phyloP scores from a whole-genome alignment of 345 rosid genomes.

The Salix koriyanagi region DNA sequence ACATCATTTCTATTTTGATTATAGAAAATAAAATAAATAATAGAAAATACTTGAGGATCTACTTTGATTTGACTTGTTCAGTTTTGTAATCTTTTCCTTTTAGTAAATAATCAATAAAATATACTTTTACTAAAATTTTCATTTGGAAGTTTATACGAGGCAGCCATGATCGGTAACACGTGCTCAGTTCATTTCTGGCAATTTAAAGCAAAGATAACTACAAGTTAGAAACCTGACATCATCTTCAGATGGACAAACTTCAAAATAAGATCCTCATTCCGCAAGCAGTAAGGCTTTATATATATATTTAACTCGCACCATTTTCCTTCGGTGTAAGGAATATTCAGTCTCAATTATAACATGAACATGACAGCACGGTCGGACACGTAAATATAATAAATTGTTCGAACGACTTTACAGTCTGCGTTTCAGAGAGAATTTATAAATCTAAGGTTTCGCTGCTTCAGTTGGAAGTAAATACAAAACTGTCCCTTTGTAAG shows the following conservation, averaged over 20 bases:
- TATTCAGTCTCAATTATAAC: neutral
- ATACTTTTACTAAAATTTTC: too few relatives aligned
- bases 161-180: too few relatives aligned
- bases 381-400: too few relatives aligned
- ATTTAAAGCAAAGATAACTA: neutral
- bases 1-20: too few relatives aligned
- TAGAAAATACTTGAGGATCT: too few relatives aligned
- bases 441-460: neutral
- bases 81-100: too few relatives aligned
- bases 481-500: neutral
- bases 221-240: neutral
- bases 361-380: neutral
- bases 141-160: too few relatives aligned
- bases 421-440: neutral
- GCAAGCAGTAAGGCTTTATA: neutral
- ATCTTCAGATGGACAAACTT: neutral
- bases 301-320: neutral
- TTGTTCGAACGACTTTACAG: neutral
- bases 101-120: too few relatives aligned
- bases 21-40: too few relatives aligned
- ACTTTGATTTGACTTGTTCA: too few relatives aligned
- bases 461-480: neutral
- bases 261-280: neutral
- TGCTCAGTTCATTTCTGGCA: neutral
- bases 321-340: neutral